Evolutionary conservation across 2,329 filamentous ascomycete genomes (phyloP), one percentile per base, ranked within the genome.

Genomic region (Claviceps digitariae): DNA sequence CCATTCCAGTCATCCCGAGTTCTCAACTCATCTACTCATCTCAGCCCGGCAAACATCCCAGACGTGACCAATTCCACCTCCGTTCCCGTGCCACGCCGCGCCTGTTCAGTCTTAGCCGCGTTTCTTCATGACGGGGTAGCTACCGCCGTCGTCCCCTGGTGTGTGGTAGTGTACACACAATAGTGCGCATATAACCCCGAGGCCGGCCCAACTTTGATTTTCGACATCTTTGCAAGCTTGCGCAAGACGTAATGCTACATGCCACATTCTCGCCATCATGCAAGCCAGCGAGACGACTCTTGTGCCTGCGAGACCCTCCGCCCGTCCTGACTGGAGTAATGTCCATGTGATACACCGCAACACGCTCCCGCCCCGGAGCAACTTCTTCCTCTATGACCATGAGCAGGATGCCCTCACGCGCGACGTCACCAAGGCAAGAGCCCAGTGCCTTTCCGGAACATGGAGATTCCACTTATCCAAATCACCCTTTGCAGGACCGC

Each of bases 311-410:
- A 20, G 23, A 8, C 34, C 54, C 38, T 13, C 38, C 20, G 52
- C 31, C 15, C 45, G 41, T 5, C 79, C 79, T 0, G 79, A 84
- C 61, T 84, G 79, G 78, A 79, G 73, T 63, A 84, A 84, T 58
- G 71, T 82, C 54, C 61, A 72, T 4, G 69, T 84, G 31, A 69
- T 84, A 17, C 81, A 83, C 62, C 75, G 74, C 57, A 81, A 81
- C 58, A 79, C 77, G 1, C 69, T 84, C 6, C 68, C 76, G 9
- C 75, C 78, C 4, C 73, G 81, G 53, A 74, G 77, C 49, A 70
- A 77, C 58, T 83, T 82, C 61, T 74, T 75, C 61, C 66, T 77
- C 27, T 82, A 78, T 59, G 60, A 70, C 40, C 70, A 62, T 15
- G 72, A 76, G 54, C 60, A 67, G 1, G 72, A 76, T 60, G 78